Conservation (phyloP, 1,284 basidiomycete genomes). For the Cystobasidium sp. region DNA sequence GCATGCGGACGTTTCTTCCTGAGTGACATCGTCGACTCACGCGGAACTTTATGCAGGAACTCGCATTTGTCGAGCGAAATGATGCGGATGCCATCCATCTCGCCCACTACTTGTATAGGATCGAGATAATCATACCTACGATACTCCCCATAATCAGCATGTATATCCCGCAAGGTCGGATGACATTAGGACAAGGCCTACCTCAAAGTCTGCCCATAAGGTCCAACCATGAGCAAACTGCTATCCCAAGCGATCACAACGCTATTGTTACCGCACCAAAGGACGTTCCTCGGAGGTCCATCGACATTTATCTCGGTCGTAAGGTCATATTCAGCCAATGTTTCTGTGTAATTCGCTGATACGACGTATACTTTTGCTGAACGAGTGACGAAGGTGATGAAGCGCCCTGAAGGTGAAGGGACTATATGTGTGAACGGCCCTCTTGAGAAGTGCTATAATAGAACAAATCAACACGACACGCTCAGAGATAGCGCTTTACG, state of each 20-base stretch:
- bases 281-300: conserved; percentile 65
- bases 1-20: conserved; percentile 30
- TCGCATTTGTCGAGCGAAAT: conserved; percentile 80
- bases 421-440: conserved; percentile 87
- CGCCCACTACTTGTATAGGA: conserved; percentile 75
- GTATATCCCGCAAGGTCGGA: background rate
- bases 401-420: conserved; percentile 90
- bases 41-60: conserved; percentile 88
- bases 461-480: no score
- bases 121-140: conserved; percentile 72
- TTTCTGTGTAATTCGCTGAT: conserved; percentile 86
- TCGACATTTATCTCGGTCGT: conserved; percentile 51
- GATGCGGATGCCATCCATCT: conserved; percentile 84
- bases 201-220: conserved; percentile 84
- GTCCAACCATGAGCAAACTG: conserved; percentile 83
- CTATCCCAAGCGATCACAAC: conserved; percentile 83
- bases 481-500: no score
- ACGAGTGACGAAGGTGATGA: conserved; percentile 77
- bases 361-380: conserved; percentile 83
- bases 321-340: conserved; percentile 81
- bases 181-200: conserved; percentile 60
- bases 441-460: conserved; percentile 76
- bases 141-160: background rate
- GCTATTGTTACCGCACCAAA: conserved; percentile 97
- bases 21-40: conserved; percentile 59